Evolutionary conservation across 1,284 basidiomycete species (phyloP).

Genomic region (Ustilago crameri): DNA sequence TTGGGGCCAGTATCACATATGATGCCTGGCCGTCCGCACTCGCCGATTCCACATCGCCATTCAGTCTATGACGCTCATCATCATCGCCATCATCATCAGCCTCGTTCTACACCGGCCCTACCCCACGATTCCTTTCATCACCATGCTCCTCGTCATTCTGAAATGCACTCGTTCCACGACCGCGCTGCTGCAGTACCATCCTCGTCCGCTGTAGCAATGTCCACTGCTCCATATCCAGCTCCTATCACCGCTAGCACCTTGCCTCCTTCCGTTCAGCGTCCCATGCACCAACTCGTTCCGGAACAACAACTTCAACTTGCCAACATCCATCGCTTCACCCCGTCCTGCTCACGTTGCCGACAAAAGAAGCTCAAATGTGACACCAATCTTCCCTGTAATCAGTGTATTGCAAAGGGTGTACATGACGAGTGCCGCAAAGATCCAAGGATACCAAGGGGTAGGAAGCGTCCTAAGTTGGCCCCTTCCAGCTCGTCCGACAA

Average conservation of each 20-base stretch:
- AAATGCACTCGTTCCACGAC: neutral
- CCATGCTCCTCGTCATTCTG: constrained; percentile 6
- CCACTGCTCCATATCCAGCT: neutral
- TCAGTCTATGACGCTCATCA: constrained; percentile 5
- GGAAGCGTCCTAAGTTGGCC: constrained; percentile 41
- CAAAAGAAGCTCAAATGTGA: constrained; percentile 56
- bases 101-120: neutral
- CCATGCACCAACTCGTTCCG: constrained; percentile 33
- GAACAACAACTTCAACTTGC: constrained; percentile 46
- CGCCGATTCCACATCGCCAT: constrained; percentile 10
- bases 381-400: constrained; percentile 47
- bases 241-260: constrained; percentile 8
- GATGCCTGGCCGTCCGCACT: constrained; percentile 9
- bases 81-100: neutral
- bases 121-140: neutral
- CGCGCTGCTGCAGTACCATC: neutral
- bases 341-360: constrained; percentile 48
- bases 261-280: constrained; percentile 25
- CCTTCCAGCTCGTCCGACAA: constrained; percentile 10
- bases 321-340: constrained; percentile 46
- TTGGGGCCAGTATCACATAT: neutral
- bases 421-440: constrained; percentile 54
- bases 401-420: constrained; percentile 54
- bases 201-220: neutral
- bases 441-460: constrained; percentile 42